phyloP scores from a whole-genome alignment of 2,329 filamentous ascomycete species.

The Trichophyton simii region DNA sequence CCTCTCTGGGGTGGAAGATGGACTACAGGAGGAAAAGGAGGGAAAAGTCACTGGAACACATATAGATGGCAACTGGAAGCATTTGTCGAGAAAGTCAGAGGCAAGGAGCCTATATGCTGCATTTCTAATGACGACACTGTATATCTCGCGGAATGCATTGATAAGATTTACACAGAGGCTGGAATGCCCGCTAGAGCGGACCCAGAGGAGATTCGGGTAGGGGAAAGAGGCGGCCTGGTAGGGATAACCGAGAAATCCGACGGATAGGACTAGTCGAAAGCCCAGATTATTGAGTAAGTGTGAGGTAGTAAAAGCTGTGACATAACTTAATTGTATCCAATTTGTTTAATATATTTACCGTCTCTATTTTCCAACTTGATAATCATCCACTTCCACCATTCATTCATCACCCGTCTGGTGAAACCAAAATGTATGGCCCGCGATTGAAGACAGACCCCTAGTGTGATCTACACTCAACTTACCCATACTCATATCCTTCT shows the following conservation, averaged over 20 bases:
- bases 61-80: slow-evolving; percentile 13
- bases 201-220: neutral
- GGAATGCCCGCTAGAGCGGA: slow-evolving; percentile 9
- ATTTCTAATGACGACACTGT: slow-evolving; percentile 10
- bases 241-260: neutral
- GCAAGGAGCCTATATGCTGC: slow-evolving; percentile 12
- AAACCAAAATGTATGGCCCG: too few relatives aligned
- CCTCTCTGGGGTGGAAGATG: slow-evolving; percentile 21
- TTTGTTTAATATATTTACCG: too few relatives aligned
- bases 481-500: neutral
- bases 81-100: slow-evolving; percentile 12
- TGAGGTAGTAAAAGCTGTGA: too few relatives aligned
- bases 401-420: too few relatives aligned
- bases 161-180: slow-evolving; percentile 11
- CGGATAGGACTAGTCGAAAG: neutral
- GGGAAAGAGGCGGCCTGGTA: neutral
- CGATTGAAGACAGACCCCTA: too few relatives aligned
- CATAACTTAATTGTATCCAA: too few relatives aligned
- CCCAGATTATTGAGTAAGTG: neutral
- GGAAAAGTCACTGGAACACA: slow-evolving; percentile 11
- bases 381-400: too few relatives aligned
- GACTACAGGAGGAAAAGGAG: slow-evolving; percentile 20
- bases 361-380: too few relatives aligned
- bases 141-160: slow-evolving; percentile 10
- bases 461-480: neutral